Base-by-base conservation (phyloP, 805 yeast species). In the Kodamaea neixiangensis region DNA sequence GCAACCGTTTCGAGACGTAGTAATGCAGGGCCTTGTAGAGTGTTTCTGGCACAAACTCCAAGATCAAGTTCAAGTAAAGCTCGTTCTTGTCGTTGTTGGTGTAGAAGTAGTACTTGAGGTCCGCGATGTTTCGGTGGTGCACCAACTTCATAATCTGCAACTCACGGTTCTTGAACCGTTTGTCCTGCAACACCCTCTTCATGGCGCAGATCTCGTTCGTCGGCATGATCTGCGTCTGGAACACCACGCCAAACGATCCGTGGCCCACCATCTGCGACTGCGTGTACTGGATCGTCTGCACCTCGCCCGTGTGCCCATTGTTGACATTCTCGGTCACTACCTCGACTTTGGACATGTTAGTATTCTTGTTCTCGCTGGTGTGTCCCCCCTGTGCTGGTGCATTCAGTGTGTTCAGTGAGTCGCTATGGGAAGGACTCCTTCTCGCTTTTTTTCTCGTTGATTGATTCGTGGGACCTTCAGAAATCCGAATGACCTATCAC, bases 171-270 rank as follows among this genome's bases (percentile, higher is more conserved):
- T 94, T 88, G 79, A 92, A 94, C 44, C 98, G 76, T 64, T 86
- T 89, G 71, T 94, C 99, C 67, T 94, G 98, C 20, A 93, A 77
- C n/a, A 94, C 99, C 59, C 96, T 82, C 70, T 94, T 94, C 65
- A 94, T 90, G 46, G 99, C 99, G 15, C 93, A 96, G 39, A 83
- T 80, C 60, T 85, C 88, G 53, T 87, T 83, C 18, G 87, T 78
- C 14, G 93, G 91, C 54, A 81, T 64, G 37, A 94, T 75, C 52
- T 81, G 83, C 5, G 97, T 90, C 58, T 89, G 94, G 66, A 90
- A 91, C n/a, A 94, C 99, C 31, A 91, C 92, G 2, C 99, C 99
- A 73, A 94, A 94, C n/a, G 98, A 92, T 9, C 99, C 99, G 69
- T 89, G 96, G n/a, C 99, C 99, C 39, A 93, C 94, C 79, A 92